These are phyloP conservation scores for Lepidium sativum DNA, from an alignment of 345 rosid species.

Conservation along the genomic window DNA sequence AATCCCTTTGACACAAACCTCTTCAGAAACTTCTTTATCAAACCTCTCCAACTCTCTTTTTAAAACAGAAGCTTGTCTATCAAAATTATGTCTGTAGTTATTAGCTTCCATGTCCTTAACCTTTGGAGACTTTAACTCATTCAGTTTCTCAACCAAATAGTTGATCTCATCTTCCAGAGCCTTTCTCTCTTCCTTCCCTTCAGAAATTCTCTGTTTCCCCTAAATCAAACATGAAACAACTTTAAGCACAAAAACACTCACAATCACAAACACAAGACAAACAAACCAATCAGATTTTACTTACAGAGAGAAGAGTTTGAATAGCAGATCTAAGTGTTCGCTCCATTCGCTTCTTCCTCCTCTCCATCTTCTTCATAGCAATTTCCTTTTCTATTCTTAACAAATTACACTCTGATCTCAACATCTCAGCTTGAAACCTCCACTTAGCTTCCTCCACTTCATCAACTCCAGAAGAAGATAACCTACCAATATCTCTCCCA, in stretches of 20 bases:
- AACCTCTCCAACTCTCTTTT: conserved; percentile 41
- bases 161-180: conserved; percentile 56
- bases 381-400: no score
- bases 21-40: conserved; percentile 36
- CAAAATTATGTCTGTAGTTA: conserved; percentile 45
- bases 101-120: conserved; percentile 28
- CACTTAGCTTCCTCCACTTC: conserved; percentile 71
- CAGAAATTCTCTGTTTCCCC: conserved; percentile 60
- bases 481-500: conserved; percentile 18
- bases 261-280: not conserved
- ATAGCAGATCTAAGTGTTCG: conserved; percentile 59
- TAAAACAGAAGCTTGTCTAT: conserved; percentile 47
- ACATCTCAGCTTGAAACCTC: conserved; percentile 96
- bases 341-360: conserved; percentile 60
- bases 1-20: conserved; percentile 42
- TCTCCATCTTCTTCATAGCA: conserved; percentile 79
- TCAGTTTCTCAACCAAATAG: conserved; percentile 48
- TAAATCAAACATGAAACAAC: conserved; percentile 17
- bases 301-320: conserved; percentile 58
- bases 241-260: not conserved
- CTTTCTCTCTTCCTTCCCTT: conserved; percentile 39
- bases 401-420: no score
- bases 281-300: conserved; percentile 17
- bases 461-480: conserved; percentile 5
- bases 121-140: conserved; percentile 50